A percentile compares a stretch with the other conserved stretches of the same genome.
Evolutionary conservation across 2,329 filamentous ascomycete species (phyloP).

Genomic region (Monosporascus sp.): DNA sequence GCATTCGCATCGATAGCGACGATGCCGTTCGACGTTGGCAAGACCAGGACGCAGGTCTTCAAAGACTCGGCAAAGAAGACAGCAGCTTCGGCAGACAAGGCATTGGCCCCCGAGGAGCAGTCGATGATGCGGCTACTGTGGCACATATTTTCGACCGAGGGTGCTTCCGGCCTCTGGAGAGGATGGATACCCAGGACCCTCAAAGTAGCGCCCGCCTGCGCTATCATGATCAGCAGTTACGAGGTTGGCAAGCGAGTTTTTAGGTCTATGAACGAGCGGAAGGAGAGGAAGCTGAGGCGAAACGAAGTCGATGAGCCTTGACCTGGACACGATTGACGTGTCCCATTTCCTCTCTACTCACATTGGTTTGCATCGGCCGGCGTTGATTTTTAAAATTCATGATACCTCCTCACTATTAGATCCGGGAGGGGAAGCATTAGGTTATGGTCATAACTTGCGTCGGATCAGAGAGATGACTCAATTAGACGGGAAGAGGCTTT

Average conservation of each 20-base stretch:
- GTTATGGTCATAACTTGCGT: neutral
- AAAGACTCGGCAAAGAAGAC: conserved; percentile 43
- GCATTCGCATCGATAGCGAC: conserved; percentile 82
- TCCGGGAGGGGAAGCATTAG: neutral
- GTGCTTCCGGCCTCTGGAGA: conserved; percentile 73
- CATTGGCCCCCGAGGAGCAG: conserved; percentile 61
- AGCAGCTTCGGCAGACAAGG: conserved; percentile 18
- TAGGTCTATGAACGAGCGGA: conserved; percentile 60
- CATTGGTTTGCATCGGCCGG: neutral
- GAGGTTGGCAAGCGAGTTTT: conserved; percentile 92
- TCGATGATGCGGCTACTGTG: conserved; percentile 78
- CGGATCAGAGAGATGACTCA: neutral
- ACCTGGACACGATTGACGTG: conserved; percentile 1
- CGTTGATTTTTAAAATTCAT: neutral
- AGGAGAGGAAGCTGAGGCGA: conserved; percentile 20
- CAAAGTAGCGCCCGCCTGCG: conserved; percentile 93
- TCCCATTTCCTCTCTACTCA: conserved; percentile 2
- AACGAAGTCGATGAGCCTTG: conserved; percentile 8
- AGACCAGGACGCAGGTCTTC: conserved; percentile 86
- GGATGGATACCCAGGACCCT: conserved; percentile 89
- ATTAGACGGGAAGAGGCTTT: no score
- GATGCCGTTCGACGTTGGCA: conserved; percentile 95
- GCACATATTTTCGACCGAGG: conserved; percentile 87
- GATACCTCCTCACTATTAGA: neutral
- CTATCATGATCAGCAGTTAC: conserved; percentile 99